Evolutionary conservation across 768 basidiomycete genomes (phyloP), one percentile per base, ranked within the genome.

Genomic region (Termitomyces sp.): DNA sequence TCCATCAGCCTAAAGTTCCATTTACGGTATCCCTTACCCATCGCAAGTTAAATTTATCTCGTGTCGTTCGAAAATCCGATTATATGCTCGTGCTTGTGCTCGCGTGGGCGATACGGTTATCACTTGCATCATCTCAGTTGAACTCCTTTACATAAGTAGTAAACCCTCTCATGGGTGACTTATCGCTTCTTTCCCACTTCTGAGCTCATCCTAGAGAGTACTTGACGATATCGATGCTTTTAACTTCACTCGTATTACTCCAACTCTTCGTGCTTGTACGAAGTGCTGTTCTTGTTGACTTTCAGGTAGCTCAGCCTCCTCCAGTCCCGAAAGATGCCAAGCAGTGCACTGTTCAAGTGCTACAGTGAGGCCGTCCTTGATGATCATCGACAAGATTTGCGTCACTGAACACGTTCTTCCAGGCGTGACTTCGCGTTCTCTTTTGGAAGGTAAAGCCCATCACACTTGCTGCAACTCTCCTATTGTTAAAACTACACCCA

Each of bases 341-440:
- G 60, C 75, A 82, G 60, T 90, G 89, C 64, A 88, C 86, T 0
- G 68, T 82, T 11, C 71, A 81, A 68, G 75, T 89, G 47, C 65
- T 91, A 13, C 73, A 85, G 86, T 88, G 66, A 27, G 38, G 45
- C 54, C 53, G 36, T 22, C 6, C 13, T 27, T 3, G 25, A 51
- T 31, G 3, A 41, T 57, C 20, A 51, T 45, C 42, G 4, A 23
- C 20, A n/a, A 27, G 22, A 36, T 11, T 25, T 25, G 12, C 3
- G 25, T 36, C 18, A 10, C 45, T 46, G 18, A 46, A 15, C 18
- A 31, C 11, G 33, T 20, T 5, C 33, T 32, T 36, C 10, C 51
- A 87, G 88, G 63, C 85, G 81, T 52, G 86, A 85, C 49, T 90
- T 89, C 63, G 88, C 81, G 3, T 80, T 79, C 65, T 89, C 88